Conservation (phyloP, 2,329 filamentous ascomycete species). For the Fusarium penzigii region DNA sequence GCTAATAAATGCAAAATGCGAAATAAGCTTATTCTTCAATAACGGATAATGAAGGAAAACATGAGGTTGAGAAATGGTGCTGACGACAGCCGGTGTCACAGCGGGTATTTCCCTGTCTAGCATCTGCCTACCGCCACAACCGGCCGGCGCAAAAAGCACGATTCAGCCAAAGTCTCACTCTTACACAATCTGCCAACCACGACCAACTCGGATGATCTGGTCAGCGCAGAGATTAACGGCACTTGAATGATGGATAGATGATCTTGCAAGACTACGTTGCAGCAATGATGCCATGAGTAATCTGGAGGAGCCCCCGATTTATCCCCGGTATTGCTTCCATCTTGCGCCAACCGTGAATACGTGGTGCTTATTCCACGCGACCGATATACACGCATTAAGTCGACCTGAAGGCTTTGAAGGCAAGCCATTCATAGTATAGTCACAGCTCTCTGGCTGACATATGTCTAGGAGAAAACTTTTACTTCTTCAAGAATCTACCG, state of each 20-base stretch:
- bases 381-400: conserved; percentile 51
- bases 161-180: not conserved
- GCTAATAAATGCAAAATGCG: too few relatives aligned
- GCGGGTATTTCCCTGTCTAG: not conserved
- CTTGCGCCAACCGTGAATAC: conserved; percentile 60
- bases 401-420: conserved; percentile 55
- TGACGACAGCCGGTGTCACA: not conserved
- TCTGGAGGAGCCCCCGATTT: conserved; percentile 41
- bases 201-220: not conserved
- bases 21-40: too few relatives aligned
- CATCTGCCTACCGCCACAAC: not conserved
- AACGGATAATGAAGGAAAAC: too few relatives aligned
- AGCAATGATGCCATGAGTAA: conserved; percentile 53
- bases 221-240: not conserved
- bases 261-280: conserved; percentile 3
- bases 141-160: not conserved
- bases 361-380: conserved; percentile 58
- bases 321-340: conserved; percentile 64
- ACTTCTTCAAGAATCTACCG: conserved; percentile 72
- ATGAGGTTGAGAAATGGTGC: not conserved
- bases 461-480: conserved; percentile 51
- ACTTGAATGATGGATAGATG: not conserved
- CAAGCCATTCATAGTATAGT: conserved; percentile 23
- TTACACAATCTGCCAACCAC: not conserved
- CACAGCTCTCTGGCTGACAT: conserved; percentile 8